A percentile compares a stretch with the other conserved stretches of the same genome.
Evolutionary conservation across 2,329 filamentous ascomycete genomes (phyloP).

Genomic region (Aureobasidium sp.): DNA sequence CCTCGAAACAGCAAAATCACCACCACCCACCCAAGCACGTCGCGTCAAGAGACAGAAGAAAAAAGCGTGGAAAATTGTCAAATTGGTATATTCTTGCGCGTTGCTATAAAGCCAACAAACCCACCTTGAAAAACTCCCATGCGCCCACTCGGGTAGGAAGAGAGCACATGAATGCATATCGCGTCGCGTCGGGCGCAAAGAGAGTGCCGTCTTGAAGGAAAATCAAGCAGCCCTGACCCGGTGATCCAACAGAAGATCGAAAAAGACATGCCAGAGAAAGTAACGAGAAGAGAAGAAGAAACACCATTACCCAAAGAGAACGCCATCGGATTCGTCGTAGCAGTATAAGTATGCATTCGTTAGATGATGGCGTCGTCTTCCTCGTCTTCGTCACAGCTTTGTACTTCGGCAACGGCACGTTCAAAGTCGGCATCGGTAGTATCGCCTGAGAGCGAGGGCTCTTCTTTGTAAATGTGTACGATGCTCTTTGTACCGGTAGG

Average conservation of each 20-base stretch:
- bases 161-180: conserved; percentile 2
- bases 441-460: conserved; percentile 46
- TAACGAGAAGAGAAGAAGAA: not conserved
- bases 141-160: not conserved
- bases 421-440: conserved; percentile 33
- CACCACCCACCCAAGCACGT: not conserved
- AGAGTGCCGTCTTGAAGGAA: not conserved
- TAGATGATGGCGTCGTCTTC: conserved; percentile 26
- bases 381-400: conserved; percentile 68
- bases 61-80: not conserved
- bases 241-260: not conserved
- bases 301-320: not conserved
- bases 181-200: not conserved
- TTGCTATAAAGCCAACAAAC: not conserved
- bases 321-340: conserved; percentile 10
- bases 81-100: not conserved
- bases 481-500: conserved; percentile 51
- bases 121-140: not conserved
- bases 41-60: not conserved
- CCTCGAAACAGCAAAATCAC: not conserved
- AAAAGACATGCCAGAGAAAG: not conserved
- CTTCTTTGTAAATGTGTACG: conserved; percentile 71
- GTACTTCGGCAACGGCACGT: conserved; percentile 72
- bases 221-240: not conserved
- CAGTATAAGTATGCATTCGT: not conserved